A percentile compares a stretch with the other conserved stretches of the same genome.
These are phyloP conservation scores for Westerdykella sp. DNA, from an alignment of 2,329 filamentous ascomycete species.

Conservation along the genomic window DNA sequence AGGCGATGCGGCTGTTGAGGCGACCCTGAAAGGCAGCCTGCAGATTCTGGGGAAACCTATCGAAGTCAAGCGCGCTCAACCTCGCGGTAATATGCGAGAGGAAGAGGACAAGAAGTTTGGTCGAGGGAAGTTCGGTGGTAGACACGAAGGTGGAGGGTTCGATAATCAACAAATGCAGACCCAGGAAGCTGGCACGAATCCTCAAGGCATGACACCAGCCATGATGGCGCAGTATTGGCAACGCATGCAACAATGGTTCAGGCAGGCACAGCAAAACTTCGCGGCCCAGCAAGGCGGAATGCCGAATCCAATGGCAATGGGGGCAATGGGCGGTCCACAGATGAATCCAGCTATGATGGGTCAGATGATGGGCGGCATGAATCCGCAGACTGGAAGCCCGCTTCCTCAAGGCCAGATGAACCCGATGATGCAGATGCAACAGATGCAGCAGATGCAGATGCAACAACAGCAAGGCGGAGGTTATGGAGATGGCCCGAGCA, in stretches of 20 bases:
- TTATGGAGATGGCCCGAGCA: slow-evolving; percentile 30
- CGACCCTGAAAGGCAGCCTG: slow-evolving; percentile 74
- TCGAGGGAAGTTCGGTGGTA: slow-evolving; percentile 34
- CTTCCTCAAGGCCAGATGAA: slow-evolving; percentile 51
- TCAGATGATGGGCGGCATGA: slow-evolving; percentile 48
- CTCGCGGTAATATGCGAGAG: slow-evolving; percentile 86
- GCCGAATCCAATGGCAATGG: slow-evolving; percentile 38
- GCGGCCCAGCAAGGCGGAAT: slow-evolving; percentile 44
- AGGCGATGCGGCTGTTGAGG: slow-evolving; percentile 88
- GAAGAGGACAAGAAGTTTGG: slow-evolving; percentile 51
- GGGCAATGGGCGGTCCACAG: slow-evolving; percentile 23
- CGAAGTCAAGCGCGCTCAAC: slow-evolving; percentile 97
- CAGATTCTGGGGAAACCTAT: slow-evolving; percentile 95
- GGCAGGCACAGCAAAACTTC: slow-evolving; percentile 91
- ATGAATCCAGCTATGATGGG: slow-evolving; percentile 55
- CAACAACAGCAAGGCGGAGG: slow-evolving; percentile 43
- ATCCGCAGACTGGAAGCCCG: slow-evolving; percentile 26
- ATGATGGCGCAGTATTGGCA: slow-evolving; percentile 99
- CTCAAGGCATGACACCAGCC: slow-evolving; percentile 77
- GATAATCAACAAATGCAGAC: slow-evolving; percentile 45
- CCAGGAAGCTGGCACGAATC: slow-evolving; percentile 33
- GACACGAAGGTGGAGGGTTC: slow-evolving; percentile 28
- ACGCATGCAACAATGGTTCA: slow-evolving; percentile 95
- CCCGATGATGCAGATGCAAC: slow-evolving; percentile 64
- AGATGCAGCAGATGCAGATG: slow-evolving; percentile 65